phyloP scores from a whole-genome alignment of 169 alveolate species.

The Babesia bovis region DNA sequence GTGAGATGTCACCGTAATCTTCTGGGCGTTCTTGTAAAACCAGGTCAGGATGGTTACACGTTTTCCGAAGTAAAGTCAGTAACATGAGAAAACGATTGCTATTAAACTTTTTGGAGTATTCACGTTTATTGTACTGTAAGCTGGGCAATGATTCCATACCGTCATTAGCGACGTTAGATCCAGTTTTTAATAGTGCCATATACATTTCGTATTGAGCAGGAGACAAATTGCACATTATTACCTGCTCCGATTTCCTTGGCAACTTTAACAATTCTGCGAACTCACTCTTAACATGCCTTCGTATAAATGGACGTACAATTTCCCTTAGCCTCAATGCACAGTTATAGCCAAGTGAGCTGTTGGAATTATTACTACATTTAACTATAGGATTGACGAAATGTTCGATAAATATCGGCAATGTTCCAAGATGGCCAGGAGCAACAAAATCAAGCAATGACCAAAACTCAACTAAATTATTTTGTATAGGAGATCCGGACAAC shows the following conservation, averaged over 20 bases:
- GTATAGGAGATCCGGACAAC: constrained; percentile 92
- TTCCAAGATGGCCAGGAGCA: constrained; percentile 90
- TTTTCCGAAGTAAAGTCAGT: constrained; percentile 95
- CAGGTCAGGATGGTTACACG: constrained; percentile 96
- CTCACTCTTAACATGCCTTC: constrained; percentile 34
- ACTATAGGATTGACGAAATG: constrained; percentile 72
- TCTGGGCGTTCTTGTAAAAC: constrained; percentile 45
- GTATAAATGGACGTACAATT: constrained; percentile 52
- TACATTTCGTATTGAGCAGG: constrained; percentile 71
- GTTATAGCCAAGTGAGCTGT: constrained; percentile 17
- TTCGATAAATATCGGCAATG: constrained; percentile 81
- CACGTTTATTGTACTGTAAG: not conserved
- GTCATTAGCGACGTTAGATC: not conserved
- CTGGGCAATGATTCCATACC: not conserved
- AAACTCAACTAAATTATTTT: constrained; percentile 90
- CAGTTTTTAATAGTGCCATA: constrained; percentile 26
- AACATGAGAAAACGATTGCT: constrained; percentile 87
- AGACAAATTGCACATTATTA: constrained; percentile 70
- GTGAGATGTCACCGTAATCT: constrained; percentile 82
- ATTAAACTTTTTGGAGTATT: constrained; percentile 37
- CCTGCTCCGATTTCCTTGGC: constrained; percentile 73
- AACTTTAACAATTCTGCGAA: constrained; percentile 21
- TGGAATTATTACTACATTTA: not conserved
- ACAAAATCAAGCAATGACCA: constrained; percentile 93
- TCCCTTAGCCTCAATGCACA: constrained; percentile 38